A percentile compares a stretch with the other conserved stretches of the same genome.
Conservation (phyloP, 2,329 filamentous ascomycete species). For the Aspergillus udagawae region DNA sequence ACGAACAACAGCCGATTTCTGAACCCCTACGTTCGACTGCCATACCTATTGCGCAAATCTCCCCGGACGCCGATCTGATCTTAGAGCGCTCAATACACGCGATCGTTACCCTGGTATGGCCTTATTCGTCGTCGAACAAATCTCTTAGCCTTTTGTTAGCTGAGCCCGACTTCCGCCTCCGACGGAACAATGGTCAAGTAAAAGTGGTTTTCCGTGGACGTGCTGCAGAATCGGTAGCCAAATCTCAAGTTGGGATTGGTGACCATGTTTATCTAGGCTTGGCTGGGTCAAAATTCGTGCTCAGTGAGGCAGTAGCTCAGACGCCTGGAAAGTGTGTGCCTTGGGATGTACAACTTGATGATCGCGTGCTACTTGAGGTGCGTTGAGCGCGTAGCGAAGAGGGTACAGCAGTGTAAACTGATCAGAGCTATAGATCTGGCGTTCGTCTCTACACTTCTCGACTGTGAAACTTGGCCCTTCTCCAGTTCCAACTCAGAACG, state of each 20-base stretch:
- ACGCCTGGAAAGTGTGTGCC: slow-evolving; percentile 56
- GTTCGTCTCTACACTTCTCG: slow-evolving; percentile 19
- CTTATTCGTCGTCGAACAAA: slow-evolving; percentile 73
- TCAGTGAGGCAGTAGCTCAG: slow-evolving; percentile 47
- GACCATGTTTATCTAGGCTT: slow-evolving; percentile 70
- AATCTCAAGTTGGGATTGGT: slow-evolving; percentile 68
- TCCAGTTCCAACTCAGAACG: slow-evolving; percentile 19
- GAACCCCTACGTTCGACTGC: slow-evolving; percentile 20
- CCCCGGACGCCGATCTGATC: slow-evolving; percentile 29
- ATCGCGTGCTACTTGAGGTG: slow-evolving; percentile 37
- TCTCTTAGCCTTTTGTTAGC: slow-evolving; percentile 76
- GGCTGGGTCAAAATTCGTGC: slow-evolving; percentile 62
- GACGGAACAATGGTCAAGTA: slow-evolving; percentile 73
- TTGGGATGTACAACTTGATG: slow-evolving; percentile 53
- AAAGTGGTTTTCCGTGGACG: slow-evolving; percentile 69
- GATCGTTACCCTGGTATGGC: slow-evolving; percentile 82
- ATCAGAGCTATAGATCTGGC: slow-evolving; percentile 20
- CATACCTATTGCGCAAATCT: slow-evolving; percentile 40
- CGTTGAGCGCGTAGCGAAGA: neutral
- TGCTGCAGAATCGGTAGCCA: slow-evolving; percentile 65
- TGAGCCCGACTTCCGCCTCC: slow-evolving; percentile 77
- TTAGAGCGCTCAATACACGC: slow-evolving; percentile 53
- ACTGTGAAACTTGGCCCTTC: slow-evolving; percentile 52
- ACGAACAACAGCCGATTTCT: slow-evolving; percentile 19
- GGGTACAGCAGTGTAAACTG: neutral